Percentiles rank a stretch among this genome's conserved stretches.
These are phyloP conservation scores for Kwoniella shandongensis DNA, from an alignment of 768 basidiomycete species.

Conservation along the genomic window DNA sequence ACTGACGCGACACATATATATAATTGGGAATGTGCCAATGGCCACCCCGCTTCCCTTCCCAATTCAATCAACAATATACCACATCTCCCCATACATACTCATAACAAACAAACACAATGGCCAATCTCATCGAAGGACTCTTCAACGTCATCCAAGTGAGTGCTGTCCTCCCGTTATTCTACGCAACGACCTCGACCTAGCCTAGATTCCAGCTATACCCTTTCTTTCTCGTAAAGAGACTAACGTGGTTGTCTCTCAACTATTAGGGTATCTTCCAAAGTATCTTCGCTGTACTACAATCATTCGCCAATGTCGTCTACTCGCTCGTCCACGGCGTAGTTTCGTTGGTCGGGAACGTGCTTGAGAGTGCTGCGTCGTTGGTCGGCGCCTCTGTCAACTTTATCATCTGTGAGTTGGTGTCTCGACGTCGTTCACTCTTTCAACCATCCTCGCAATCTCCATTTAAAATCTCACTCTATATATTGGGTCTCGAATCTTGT, in stretches of 20 bases:
- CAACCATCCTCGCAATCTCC: no score
- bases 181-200: background rate
- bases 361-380: constrained; percentile 32
- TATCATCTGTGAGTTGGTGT: constrained; percentile 35
- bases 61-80: background rate
- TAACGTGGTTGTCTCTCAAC: background rate
- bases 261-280: constrained; percentile 34
- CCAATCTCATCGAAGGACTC: constrained; percentile 39
- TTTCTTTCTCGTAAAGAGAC: background rate
- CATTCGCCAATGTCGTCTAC: constrained; percentile 34
- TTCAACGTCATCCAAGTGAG: constrained; percentile 36
- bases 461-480: no score
- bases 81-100: background rate
- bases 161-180: background rate
- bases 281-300: constrained; percentile 37
- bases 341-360: constrained; percentile 24
- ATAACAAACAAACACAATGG: no score
- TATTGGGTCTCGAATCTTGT: no score
- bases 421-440: background rate
- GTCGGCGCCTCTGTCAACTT: constrained; percentile 38
- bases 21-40: no score
- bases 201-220: background rate
- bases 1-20: no score
- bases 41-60: no score
- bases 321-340: constrained; percentile 30